Percentiles rank a stretch among this genome's conserved stretches.
Evolutionary conservation across 129 eudicot species (phyloP).

Genomic region (Artemisia annua): DNA sequence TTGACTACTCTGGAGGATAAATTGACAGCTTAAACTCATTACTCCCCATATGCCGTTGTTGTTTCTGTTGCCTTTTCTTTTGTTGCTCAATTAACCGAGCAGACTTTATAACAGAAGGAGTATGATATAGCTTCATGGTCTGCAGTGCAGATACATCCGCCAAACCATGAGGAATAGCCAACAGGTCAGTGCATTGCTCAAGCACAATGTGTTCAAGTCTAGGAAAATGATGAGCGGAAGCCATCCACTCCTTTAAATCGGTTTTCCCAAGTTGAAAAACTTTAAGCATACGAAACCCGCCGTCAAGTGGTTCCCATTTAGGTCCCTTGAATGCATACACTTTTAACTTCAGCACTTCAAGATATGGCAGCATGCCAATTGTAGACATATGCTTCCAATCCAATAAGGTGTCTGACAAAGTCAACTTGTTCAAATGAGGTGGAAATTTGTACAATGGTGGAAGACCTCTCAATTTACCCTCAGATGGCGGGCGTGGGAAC

Average conservation of each 20-base stretch:
- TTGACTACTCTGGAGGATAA: constrained; percentile 29
- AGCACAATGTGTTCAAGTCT: constrained; percentile 32
- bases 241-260: constrained; percentile 41
- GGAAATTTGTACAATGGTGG: constrained; percentile 39
- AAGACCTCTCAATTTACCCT: constrained; percentile 21
- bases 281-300: constrained; percentile 40
- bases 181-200: constrained; percentile 20
- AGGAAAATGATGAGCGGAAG: constrained; percentile 38
- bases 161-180: constrained; percentile 40
- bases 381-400: constrained; percentile 47
- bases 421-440: constrained; percentile 40
- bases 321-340: constrained; percentile 43
- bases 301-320: constrained; percentile 40
- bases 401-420: constrained; percentile 30
- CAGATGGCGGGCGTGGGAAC: constrained; percentile 26
- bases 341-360: constrained; percentile 50
- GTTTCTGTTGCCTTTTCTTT: constrained; percentile 27
- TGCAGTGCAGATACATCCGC: constrained; percentile 40
- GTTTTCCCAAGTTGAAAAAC: constrained; percentile 34
- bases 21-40: constrained; percentile 34
- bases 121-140: constrained; percentile 33
- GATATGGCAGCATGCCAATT: constrained; percentile 46
- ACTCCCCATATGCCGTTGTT: constrained; percentile 16
- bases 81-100: constrained; percentile 37
- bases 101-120: constrained; percentile 31